Base-by-base conservation (phyloP, 805 yeast genomes). In the Suhomyces vadensis region DNA sequence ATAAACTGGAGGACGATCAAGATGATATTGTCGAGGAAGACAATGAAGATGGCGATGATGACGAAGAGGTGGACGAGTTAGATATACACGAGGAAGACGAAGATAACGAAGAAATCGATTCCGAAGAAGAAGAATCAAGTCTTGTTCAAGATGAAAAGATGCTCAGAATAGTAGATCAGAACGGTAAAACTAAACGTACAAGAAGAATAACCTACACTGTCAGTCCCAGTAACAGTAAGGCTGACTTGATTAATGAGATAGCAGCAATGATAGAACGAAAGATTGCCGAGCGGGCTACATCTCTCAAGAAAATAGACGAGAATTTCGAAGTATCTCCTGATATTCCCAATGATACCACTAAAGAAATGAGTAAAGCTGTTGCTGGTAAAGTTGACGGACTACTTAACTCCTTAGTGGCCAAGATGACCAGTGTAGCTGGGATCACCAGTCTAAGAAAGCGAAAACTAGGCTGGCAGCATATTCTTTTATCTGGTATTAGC, bases 401-500 rank as follows among this genome's bases (percentile, higher is more conserved):
- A n/a, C 39, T 51, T 23, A 43, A 43, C 35, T 16, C 27, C 7
- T 5, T 51, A 7, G 33, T 41, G 25, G 33, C 35, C 16, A 27
- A 39, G 17, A 6, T 25, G 11, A 4, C 19, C 26, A 39, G 9
- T 14, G 16, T 3, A 11, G 4, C 6, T 9, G 17, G n/a, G 17
- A 6, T 13, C 6, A 7, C 19, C 5, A 19, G 5, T 3, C 4
- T 1, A 7, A 11, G 2, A 21, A 23, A 11, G 6, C 13, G 27
- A 3, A 37, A 24, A 6, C 27, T 47, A 2, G 53, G 46, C 10
- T 67, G 73, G 73, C 66, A 60, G 36, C 63, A 65, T 31, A 49
- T 65, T 2, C 41, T 67, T 6, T 37, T 57, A 8, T 57, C 64
- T 9, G 60, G 58, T 1, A 25, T 62, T 13, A 46, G 47, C 16